Evolutionary conservation across 1,284 basidiomycete genomes (phyloP), one percentile per base, ranked within the genome.

Genomic region (Pseudozyma hubeiensis): DNA sequence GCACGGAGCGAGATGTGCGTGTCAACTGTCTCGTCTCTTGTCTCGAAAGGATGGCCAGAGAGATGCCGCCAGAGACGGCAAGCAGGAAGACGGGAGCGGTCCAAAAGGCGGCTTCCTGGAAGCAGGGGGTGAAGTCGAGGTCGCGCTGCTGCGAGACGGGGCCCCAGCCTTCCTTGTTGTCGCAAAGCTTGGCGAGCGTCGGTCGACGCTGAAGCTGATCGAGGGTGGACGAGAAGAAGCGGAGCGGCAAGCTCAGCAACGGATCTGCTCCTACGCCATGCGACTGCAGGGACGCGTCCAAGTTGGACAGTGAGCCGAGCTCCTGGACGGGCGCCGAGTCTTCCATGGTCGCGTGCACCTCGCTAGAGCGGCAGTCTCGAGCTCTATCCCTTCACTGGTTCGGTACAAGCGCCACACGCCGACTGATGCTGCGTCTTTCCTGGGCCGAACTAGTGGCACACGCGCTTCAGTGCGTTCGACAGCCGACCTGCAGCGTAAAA

Each of bases 91-190:
- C 62, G 1, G 82, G 81, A 5, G 60, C 64, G 13, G 64, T 37
- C 75, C 76, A 77, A 29, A 83, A 67, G 24, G 64, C 67, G 9
- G 68, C 90, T 71, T 92, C 90, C 80, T 95, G 91, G 77, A 92
- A 93, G 85, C 94, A 97, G 7, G 89, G 88, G 0, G 93, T 92
- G 13, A 92, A 81, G 85, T 97, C 94, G 79, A 94, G 92, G 30
- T 89, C 86, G 59, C 92, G 88, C 0, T 85, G 71, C 7, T 77
- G 83, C 8, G 92, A 93, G 44, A 90, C 85, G 14, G 88, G 86
- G 1, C 85, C 86, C 89, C 91, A 92, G 55, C 91, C 82, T 64
- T 83, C 84, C 29, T 53, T 43, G 33, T 70, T 70, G 57, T 59
- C 52, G 54, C 72, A 75, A 8, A 70, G 51, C 24, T 57, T 52